A percentile compares a stretch with the other conserved stretches of the same genome.
Evolutionary conservation across 495 filamentous ascomycete species (phyloP).

Genomic region (Xylaria palmicola): DNA sequence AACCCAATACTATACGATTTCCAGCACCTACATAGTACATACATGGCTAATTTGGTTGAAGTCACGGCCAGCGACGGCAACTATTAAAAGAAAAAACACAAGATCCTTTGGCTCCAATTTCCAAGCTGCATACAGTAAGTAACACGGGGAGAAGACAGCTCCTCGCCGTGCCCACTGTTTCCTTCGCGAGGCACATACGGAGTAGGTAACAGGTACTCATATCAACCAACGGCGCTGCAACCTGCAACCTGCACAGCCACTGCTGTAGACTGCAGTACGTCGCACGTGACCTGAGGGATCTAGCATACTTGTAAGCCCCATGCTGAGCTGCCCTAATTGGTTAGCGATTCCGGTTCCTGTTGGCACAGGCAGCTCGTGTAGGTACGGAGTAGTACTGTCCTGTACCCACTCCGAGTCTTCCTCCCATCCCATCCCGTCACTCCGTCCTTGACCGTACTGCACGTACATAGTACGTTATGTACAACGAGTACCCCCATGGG

Average conservation of each 20-base stretch:
- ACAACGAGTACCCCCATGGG: not conserved
- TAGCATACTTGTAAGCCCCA: not conserved
- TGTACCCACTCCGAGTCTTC: not conserved
- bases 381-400: no score
- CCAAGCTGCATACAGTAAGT: not conserved
- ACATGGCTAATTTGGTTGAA: not conserved
- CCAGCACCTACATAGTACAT: not conserved
- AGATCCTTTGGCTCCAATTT: not conserved
- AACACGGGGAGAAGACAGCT: not conserved
- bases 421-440: not conserved
- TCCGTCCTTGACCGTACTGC: not conserved
- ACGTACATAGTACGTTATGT: not conserved
- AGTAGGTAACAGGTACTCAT: not conserved
- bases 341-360: not conserved
- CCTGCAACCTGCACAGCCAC: not conserved
- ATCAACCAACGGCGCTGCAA: not conserved
- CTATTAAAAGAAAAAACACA: not conserved
- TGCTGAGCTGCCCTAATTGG: not conserved
- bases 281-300: slow-evolving; percentile 6
- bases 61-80: not conserved
- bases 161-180: not conserved
- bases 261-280: not conserved
- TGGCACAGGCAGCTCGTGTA: no score
- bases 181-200: not conserved
- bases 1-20: no score